Conservation (phyloP, 2,329 filamentous ascomycete species). For the Lecanicillium sp. region DNA sequence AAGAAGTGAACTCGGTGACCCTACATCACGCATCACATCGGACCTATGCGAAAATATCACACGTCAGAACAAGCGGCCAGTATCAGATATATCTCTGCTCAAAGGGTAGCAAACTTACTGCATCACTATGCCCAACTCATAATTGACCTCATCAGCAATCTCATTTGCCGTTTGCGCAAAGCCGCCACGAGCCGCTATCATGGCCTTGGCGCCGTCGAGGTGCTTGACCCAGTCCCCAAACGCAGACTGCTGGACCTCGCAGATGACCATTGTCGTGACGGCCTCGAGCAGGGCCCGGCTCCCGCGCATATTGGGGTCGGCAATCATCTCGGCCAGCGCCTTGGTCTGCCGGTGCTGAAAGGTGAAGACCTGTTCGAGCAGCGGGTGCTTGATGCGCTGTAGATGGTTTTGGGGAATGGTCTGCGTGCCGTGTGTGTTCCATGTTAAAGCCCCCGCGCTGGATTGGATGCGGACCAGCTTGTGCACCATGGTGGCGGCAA, state of each 20-base stretch:
- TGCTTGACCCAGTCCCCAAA: conserved; percentile 11
- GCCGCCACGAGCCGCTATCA: conserved; percentile 9
- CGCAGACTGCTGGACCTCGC: conserved; percentile 11
- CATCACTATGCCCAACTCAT: conserved; percentile 6
- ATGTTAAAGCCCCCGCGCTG: neutral
- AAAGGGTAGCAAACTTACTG: neutral
- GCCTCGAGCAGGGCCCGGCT: conserved; percentile 5
- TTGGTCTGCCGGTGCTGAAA: conserved; percentile 7
- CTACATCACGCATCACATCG: conserved; percentile 6
- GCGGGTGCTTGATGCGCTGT: conserved; percentile 3
- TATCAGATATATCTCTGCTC: neutral
- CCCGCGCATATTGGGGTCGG: neutral
- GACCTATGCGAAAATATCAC: too few relatives aligned
- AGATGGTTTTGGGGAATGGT: conserved; percentile 6
- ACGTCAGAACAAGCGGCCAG: too few relatives aligned
- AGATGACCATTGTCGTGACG: conserved; percentile 6
- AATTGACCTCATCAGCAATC: neutral
- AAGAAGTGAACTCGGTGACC: neutral
- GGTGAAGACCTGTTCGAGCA: conserved; percentile 7
- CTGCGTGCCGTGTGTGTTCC: neutral
- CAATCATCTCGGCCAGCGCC: conserved; percentile 6
- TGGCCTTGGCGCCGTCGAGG: conserved; percentile 9
- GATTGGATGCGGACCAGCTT: conserved; percentile 8
- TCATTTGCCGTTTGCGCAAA: neutral
- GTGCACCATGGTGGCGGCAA: conserved; percentile 8